Percentiles rank a stretch among this genome's conserved stretches.
phyloP scores from a whole-genome alignment of 2,329 filamentous ascomycete species.

The Grosmannia penicillata region DNA sequence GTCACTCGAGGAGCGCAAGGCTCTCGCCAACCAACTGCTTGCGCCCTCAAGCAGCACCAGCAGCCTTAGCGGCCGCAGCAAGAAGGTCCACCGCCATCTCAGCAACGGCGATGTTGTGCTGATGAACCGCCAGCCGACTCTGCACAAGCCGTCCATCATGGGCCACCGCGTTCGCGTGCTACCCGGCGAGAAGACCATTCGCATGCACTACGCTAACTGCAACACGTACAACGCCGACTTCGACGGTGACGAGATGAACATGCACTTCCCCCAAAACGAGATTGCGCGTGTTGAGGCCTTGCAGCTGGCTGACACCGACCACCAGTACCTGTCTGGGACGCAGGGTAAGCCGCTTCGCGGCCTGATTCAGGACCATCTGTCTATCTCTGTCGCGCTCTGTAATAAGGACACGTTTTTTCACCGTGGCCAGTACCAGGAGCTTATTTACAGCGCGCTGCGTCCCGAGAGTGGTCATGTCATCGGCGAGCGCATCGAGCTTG shows the following conservation, averaged over 20 bases:
- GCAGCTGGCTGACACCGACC: constrained; percentile 88
- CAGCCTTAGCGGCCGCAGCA: constrained; percentile 65
- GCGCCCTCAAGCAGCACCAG: constrained; percentile 67
- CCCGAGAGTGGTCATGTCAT: constrained; percentile 84
- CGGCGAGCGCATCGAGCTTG: constrained; percentile 64
- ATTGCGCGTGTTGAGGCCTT: constrained; percentile 84
- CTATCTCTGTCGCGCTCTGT: constrained; percentile 81
- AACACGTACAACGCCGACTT: constrained; percentile 99
- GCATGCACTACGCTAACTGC: constrained; percentile 99
- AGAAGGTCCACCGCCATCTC: constrained; percentile 92
- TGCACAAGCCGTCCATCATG: constrained; percentile 99
- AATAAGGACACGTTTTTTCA: constrained; percentile 86
- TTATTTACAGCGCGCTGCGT: constrained; percentile 80
- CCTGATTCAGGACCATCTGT: constrained; percentile 96
- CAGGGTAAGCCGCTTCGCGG: constrained; percentile 87
- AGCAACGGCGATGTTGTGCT: constrained; percentile 94
- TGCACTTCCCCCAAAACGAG: constrained; percentile 98
- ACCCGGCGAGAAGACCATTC: constrained; percentile 89
- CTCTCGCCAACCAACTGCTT: constrained; percentile 83
- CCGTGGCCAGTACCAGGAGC: constrained; percentile 75
- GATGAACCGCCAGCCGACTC: constrained; percentile 96
- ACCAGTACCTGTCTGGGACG: constrained; percentile 90
- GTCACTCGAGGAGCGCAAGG: constrained; percentile 72
- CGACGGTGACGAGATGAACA: constrained; percentile 99
- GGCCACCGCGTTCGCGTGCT: constrained; percentile 85